phyloP scores from a whole-genome alignment of 1,139 yeast genomes.

The Arxiozyma telluris region DNA sequence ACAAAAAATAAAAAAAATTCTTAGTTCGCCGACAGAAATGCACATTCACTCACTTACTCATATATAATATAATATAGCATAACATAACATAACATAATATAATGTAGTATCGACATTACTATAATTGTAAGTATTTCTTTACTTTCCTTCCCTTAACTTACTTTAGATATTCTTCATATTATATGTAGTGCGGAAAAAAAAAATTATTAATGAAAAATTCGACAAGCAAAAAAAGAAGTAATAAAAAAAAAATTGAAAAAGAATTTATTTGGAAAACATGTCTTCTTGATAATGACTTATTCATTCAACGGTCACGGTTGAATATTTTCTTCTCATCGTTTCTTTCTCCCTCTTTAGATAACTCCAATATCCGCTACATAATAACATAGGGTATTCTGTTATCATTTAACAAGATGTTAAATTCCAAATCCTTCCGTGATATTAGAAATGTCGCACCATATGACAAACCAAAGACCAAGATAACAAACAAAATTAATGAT shows the following conservation, averaged over 20 bases:
- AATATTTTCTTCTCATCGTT: not conserved
- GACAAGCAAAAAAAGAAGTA: not conserved
- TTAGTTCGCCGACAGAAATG: no score
- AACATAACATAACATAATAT: no score
- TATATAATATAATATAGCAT: no score
- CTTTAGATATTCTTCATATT: not conserved
- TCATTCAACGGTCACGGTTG: not conserved
- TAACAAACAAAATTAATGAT: constrained; percentile 6
- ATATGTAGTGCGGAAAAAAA: no score
- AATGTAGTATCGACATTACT: no score
- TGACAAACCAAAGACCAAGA: constrained; percentile 13
- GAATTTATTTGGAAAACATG: no score
- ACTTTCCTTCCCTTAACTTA: not conserved
- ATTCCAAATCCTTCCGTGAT: constrained; percentile 7
- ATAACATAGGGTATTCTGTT: not conserved
- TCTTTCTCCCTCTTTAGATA: not conserved
- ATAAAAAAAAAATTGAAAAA: no score
- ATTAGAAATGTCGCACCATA: constrained; percentile 18
- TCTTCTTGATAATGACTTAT: not conserved
- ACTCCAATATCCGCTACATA: not conserved
- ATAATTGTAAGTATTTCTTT: not conserved
- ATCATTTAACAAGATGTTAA: not conserved
- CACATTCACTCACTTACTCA: no score
- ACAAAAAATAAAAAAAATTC: no score
- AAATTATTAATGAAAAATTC: not conserved